A percentile compares a stretch with the other conserved stretches of the same genome.
Evolutionary conservation across 306 rosid species (phyloP).

Genomic region (Heteromeles arbutifolia): DNA sequence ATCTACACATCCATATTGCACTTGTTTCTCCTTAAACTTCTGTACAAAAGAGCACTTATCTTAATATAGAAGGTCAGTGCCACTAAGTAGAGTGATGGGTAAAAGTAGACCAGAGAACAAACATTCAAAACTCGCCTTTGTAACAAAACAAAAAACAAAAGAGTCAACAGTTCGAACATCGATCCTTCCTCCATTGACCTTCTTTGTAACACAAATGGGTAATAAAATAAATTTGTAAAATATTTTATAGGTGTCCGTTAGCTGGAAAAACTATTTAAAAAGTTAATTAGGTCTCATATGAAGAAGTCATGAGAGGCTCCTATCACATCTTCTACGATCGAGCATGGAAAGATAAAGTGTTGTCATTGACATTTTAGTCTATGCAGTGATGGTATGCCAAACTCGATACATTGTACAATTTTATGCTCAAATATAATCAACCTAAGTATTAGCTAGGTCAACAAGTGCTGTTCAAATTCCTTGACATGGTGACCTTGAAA

Average conservation of each 20-base stretch:
- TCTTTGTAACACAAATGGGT: no score
- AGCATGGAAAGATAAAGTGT: not conserved
- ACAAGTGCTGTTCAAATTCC: not conserved
- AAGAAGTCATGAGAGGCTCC: not conserved
- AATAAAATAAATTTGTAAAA: not conserved
- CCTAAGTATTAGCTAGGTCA: conserved; percentile 1
- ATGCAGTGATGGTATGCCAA: not conserved
- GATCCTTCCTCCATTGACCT: not conserved
- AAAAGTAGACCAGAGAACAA: not conserved
- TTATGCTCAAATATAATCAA: not conserved
- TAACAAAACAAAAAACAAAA: no score
- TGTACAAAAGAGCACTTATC: not conserved
- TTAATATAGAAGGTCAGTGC: not conserved
- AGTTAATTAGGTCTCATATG: not conserved
- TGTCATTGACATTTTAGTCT: not conserved
- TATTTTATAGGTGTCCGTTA: not conserved
- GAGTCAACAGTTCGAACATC: not conserved
- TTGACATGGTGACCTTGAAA: not conserved
- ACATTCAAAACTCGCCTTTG: not conserved
- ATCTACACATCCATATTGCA: not conserved
- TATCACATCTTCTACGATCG: not conserved
- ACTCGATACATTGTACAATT: not conserved
- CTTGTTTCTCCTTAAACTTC: not conserved
- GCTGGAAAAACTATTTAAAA: not conserved
- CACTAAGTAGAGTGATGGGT: not conserved